These are phyloP conservation scores for Capsicum rhomboideum DNA, from an alignment of 257 asterid genomes.

Conservation along the genomic window DNA sequence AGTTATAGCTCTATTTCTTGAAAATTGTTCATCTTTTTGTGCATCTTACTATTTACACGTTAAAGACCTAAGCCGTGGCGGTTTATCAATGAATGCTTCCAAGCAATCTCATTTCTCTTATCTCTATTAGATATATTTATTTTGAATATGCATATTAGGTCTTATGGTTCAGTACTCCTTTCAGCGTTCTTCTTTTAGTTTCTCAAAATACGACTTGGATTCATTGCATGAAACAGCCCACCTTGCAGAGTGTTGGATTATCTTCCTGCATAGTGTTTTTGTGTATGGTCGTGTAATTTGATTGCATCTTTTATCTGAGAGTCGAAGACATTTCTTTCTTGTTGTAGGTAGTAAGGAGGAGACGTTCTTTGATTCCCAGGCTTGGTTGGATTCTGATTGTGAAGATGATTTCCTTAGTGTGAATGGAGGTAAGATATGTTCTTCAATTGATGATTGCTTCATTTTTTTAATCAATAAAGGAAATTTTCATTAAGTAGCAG, in stretches of 20 bases:
- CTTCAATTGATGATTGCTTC: not conserved
- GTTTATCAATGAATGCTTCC: not conserved
- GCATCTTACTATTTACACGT: not conserved
- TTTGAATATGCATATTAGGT: not conserved
- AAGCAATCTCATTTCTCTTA: not conserved
- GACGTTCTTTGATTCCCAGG: slow-evolving; percentile 63
- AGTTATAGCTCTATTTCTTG: not conserved
- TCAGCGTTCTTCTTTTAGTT: not conserved
- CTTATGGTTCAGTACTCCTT: not conserved
- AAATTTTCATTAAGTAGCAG: not conserved
- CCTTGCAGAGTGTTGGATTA: not conserved
- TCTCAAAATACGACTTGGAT: not conserved
- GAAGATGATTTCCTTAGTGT: slow-evolving; percentile 79
- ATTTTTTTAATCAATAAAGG: not conserved
- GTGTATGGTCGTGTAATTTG: not conserved
- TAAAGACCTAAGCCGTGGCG: not conserved
- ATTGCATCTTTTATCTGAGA: not conserved
- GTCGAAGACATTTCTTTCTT: not conserved
- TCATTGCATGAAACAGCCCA: not conserved
- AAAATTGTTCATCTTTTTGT: not conserved
- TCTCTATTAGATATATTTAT: not conserved
- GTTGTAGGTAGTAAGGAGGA: slow-evolving; percentile 63
- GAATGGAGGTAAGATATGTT: slow-evolving; percentile 60
- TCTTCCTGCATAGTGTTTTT: not conserved
- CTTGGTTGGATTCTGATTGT: slow-evolving; percentile 76